phyloP scores from a whole-genome alignment of 257 asterid species.

The Leptodermis oblonga region DNA sequence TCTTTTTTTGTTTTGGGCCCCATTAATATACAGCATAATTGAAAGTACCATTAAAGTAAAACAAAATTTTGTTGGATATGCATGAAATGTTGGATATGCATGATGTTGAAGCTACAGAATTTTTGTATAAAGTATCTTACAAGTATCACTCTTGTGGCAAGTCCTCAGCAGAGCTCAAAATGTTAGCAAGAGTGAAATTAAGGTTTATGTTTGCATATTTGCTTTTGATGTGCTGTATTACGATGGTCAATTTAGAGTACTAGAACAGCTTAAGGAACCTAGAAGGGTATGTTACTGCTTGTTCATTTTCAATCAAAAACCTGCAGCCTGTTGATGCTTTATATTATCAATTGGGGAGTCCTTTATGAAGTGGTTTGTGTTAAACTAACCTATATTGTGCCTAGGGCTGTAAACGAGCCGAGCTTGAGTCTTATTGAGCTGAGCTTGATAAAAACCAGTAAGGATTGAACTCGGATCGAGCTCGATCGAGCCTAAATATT shows the following conservation, averaged over 20 bases:
- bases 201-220: conserved; percentile 81
- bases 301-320: neutral
- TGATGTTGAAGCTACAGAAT: neutral
- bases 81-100: too few relatives aligned
- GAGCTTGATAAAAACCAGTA: too few relatives aligned
- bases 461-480: too few relatives aligned
- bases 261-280: conserved; percentile 72
- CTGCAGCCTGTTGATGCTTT: neutral
- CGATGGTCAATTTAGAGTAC: conserved; percentile 73
- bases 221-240: conserved; percentile 84
- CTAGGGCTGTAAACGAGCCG: too few relatives aligned
- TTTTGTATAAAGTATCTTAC: conserved; percentile 14
- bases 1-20: too few relatives aligned
- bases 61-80: too few relatives aligned
- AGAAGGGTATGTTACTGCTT: conserved; percentile 56
- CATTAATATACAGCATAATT: too few relatives aligned
- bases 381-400: conserved; percentile 16
- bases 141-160: conserved; percentile 36
- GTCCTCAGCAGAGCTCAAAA: conserved; percentile 82
- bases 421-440: too few relatives aligned
- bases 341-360: neutral
- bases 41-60: too few relatives aligned
- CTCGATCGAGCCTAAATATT: too few relatives aligned
- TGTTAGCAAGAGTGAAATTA: conserved; percentile 67
- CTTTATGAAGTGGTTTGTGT: neutral